phyloP scores from a whole-genome alignment of 805 yeast genomes.

The Schizosaccharomyces pombe region ASM294v3 CU329670.1:4641001-4641500 shows the following conservation, averaged over 20 bases:
- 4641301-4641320: not conserved
- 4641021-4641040: not conserved
- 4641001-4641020: not conserved
- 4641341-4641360: too few relatives aligned
- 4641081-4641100: not conserved
- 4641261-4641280: not conserved
- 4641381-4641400: too few relatives aligned
- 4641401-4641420: too few relatives aligned
- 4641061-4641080: not conserved
- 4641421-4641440: not conserved
- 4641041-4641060: not conserved
- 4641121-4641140: not conserved
- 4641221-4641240: not conserved
- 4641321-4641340: too few relatives aligned
- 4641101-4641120: not conserved
- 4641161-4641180: not conserved
- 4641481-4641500: conserved; percentile 59
- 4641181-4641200: not conserved
- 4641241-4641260: not conserved
- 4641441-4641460: conserved; percentile 21
- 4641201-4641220: not conserved
- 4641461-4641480: conserved; percentile 29
- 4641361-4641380: too few relatives aligned
- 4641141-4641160: not conserved
- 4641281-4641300: not conserved